phyloP scores from a whole-genome alignment of 2,329 filamentous ascomycete genomes.

The Thelonectria blattea region DNA sequence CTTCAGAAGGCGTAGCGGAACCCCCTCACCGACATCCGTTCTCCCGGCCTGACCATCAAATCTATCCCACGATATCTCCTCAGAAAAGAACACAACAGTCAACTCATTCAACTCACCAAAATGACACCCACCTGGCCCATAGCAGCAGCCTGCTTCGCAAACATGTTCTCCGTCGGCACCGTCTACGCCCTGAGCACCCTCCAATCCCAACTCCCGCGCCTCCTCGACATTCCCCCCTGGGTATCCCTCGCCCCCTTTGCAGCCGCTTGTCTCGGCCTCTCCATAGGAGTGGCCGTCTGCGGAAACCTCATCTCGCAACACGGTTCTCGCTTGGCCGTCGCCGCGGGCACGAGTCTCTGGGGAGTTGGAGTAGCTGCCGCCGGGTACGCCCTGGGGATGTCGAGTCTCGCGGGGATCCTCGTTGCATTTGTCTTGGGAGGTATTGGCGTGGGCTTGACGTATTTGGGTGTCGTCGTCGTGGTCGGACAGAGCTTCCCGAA shows the following conservation, averaged over 20 bases:
- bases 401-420: background rate
- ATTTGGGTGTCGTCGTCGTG: constrained; percentile 13
- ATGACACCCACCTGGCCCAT: no score
- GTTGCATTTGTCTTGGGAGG: background rate
- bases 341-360: constrained; percentile 9
- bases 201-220: constrained; percentile 6
- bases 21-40: no score
- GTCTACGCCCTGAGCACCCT: constrained; percentile 15
- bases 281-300: constrained; percentile 5
- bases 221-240: background rate
- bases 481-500: constrained; percentile 12
- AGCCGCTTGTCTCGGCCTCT: constrained; percentile 7
- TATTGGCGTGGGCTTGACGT: constrained; percentile 14
- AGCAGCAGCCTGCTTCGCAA: constrained; percentile 2
- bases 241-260: constrained; percentile 9
- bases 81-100: background rate
- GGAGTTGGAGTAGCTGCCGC: background rate
- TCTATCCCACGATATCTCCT: no score
- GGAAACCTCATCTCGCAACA: background rate
- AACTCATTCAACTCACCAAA: background rate
- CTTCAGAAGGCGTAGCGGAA: no score
- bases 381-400: background rate
- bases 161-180: constrained; percentile 18
- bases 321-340: background rate
- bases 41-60: no score